phyloP scores from a whole-genome alignment of 768 basidiomycete species.

The Auricularia sp. region DNA sequence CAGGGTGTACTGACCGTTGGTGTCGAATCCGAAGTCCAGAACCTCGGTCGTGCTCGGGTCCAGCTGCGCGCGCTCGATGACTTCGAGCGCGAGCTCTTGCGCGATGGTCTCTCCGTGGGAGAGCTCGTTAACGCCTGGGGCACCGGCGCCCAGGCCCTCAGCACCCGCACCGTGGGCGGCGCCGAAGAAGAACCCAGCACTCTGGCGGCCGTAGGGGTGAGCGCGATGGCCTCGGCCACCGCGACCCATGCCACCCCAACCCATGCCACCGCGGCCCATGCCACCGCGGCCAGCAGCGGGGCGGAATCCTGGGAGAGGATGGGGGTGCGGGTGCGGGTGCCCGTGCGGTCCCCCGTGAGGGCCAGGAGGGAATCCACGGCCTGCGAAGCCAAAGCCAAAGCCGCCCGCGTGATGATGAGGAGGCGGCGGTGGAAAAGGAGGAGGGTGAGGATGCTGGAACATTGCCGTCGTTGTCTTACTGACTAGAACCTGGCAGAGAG shows the following conservation, averaged over 20 bases:
- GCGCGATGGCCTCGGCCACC: background rate
- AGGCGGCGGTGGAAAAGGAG: background rate
- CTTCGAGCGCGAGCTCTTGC: background rate
- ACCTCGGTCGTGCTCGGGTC: background rate
- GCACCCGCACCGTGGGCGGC: background rate
- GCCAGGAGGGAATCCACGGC: too few species aligned
- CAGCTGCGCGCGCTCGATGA: background rate
- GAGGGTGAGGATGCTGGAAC: background rate
- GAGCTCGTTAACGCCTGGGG: background rate
- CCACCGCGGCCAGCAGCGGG: background rate
- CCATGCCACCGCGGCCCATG: background rate
- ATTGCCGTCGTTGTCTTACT: background rate
- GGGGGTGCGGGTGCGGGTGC: background rate
- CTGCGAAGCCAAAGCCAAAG: too few species aligned
- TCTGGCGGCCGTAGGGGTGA: background rate
- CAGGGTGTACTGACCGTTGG: background rate
- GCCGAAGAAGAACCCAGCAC: background rate
- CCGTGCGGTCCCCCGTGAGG: too few species aligned
- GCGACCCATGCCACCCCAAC: background rate
- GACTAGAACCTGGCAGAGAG: too few species aligned
- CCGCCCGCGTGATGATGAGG: background rate
- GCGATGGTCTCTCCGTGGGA: background rate
- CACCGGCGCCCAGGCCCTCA: background rate
- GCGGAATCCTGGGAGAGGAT: background rate
- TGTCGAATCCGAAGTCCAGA: background rate